Evolutionary conservation across 2,329 filamentous ascomycete species (phyloP).

Genomic region (Fusarium graminum): DNA sequence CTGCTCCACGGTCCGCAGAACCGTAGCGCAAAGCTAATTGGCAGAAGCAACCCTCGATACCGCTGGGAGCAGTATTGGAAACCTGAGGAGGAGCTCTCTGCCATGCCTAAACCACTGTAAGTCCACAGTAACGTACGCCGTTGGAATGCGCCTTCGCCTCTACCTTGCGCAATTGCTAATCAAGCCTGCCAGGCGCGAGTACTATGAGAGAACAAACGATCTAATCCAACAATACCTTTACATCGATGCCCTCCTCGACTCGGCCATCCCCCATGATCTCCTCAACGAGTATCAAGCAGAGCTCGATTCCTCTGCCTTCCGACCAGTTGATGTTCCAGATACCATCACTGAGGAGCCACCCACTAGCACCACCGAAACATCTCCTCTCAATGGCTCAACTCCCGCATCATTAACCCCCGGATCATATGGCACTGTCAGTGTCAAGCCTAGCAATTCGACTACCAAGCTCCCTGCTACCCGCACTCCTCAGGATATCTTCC

Average conservation of each 20-base stretch:
- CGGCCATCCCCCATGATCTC: slow-evolving; percentile 89
- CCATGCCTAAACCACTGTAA: slow-evolving; percentile 78
- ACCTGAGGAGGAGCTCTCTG: slow-evolving; percentile 77
- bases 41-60: slow-evolving; percentile 87
- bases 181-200: slow-evolving; percentile 69
- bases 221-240: slow-evolving; percentile 93
- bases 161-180: slow-evolving; percentile 11
- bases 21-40: slow-evolving; percentile 87
- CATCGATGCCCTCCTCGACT: slow-evolving; percentile 91
- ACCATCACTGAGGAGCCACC: slow-evolving; percentile 80
- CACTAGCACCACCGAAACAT: slow-evolving; percentile 46
- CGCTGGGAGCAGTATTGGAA: slow-evolving; percentile 91
- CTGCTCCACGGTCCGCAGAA: slow-evolving; percentile 77
- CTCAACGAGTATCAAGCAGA: slow-evolving; percentile 86
- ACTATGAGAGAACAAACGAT: slow-evolving; percentile 91
- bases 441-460: slow-evolving; percentile 50
- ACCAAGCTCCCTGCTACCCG: slow-evolving; percentile 72
- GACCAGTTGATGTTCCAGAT: slow-evolving; percentile 72
- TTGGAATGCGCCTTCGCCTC: background rate
- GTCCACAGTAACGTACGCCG: slow-evolving; percentile 31
- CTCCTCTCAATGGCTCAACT: slow-evolving; percentile 46
- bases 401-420: slow-evolving; percentile 40
- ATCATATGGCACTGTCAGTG: slow-evolving; percentile 51
- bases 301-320: slow-evolving; percentile 67
- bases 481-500: slow-evolving; percentile 89